phyloP scores from a whole-genome alignment of 257 asterid species.

The Salvia miltiorrhiza region DNA sequence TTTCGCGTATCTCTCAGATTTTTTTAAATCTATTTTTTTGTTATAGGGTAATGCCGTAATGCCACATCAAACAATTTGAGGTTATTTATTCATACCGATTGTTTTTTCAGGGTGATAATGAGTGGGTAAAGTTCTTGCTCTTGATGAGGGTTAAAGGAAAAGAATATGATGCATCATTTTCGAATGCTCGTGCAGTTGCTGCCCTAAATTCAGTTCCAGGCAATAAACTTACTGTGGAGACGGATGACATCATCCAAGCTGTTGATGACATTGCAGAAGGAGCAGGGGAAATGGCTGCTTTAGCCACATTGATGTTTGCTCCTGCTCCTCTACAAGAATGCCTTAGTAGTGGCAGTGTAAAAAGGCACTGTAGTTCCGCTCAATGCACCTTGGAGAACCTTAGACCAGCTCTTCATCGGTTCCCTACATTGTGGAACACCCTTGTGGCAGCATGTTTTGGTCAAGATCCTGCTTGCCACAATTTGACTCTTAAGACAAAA shows the following conservation, averaged over 20 bases:
- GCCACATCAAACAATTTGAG: slow-evolving; percentile 14
- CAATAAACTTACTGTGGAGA: slow-evolving; percentile 56
- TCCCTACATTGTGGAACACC: slow-evolving; percentile 87
- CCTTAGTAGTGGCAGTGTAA: slow-evolving; percentile 90
- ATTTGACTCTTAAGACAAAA: slow-evolving; percentile 56
- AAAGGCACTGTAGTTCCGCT: slow-evolving; percentile 73
- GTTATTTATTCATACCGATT: slow-evolving; percentile 21
- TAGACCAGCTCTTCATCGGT: slow-evolving; percentile 81
- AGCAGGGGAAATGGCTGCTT: slow-evolving; percentile 95
- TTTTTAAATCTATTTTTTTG: not conserved
- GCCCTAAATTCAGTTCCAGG: slow-evolving; percentile 62
- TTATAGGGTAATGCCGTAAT: slow-evolving; percentile 8
- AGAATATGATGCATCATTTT: slow-evolving; percentile 94
- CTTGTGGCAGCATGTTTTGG: slow-evolving; percentile 86
- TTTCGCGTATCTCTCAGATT: not conserved
- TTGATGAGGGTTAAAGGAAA: slow-evolving; percentile 82
- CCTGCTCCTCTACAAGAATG: slow-evolving; percentile 90
- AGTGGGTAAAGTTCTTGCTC: slow-evolving; percentile 87
- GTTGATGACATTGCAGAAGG: slow-evolving; percentile 99
- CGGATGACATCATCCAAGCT: slow-evolving; percentile 65
- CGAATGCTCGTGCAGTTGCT: slow-evolving; percentile 90
- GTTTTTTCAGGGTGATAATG: slow-evolving; percentile 75
- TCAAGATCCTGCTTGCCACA: slow-evolving; percentile 63
- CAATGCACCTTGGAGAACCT: slow-evolving; percentile 99
- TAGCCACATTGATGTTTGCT: slow-evolving; percentile 95